phyloP scores from a whole-genome alignment of 345 rosid species.

The Salix udensis region DNA sequence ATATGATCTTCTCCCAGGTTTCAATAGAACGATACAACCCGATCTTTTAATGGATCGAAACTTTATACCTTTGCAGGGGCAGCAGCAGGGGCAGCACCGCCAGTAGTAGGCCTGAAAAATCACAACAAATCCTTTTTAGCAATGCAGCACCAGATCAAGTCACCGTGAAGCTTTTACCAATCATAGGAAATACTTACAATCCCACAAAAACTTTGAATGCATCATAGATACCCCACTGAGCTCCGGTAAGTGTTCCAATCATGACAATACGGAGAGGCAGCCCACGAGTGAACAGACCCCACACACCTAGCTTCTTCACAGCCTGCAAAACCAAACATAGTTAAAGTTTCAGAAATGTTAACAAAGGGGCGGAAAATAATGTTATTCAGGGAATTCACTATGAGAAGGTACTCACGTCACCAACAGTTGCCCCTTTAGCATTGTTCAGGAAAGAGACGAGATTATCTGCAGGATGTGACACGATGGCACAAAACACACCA shows the following conservation, averaged over 20 bases:
- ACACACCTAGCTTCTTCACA: constrained; percentile 82
- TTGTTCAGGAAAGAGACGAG: constrained; percentile 97
- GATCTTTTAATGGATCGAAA: neutral
- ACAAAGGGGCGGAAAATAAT: neutral
- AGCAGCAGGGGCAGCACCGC: constrained; percentile 59
- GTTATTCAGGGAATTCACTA: neutral
- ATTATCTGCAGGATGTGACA: constrained; percentile 96
- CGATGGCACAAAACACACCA: constrained; percentile 82
- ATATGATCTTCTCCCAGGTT: constrained; percentile 11
- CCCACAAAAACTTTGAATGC: constrained; percentile 98
- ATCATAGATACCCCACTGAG: constrained; percentile 97
- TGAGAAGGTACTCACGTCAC: constrained; percentile 59
- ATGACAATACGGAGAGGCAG: constrained; percentile 96
- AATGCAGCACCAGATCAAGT: neutral
- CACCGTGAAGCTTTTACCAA: neutral
- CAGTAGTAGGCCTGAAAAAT: constrained; percentile 83
- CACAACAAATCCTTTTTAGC: neutral
- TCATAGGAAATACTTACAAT: constrained; percentile 54
- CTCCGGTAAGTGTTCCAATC: constrained; percentile 97
- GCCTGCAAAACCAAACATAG: constrained; percentile 46
- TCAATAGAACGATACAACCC: neutral
- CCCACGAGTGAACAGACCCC: constrained; percentile 95
- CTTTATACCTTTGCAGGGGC: constrained; percentile 40
- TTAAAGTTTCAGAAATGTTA: neutral
- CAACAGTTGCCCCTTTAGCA: constrained; percentile 93